These are phyloP conservation scores for Xerophyta viscosa DNA, from an alignment of 106 monocot genomes.

Conservation along the genomic window DNA sequence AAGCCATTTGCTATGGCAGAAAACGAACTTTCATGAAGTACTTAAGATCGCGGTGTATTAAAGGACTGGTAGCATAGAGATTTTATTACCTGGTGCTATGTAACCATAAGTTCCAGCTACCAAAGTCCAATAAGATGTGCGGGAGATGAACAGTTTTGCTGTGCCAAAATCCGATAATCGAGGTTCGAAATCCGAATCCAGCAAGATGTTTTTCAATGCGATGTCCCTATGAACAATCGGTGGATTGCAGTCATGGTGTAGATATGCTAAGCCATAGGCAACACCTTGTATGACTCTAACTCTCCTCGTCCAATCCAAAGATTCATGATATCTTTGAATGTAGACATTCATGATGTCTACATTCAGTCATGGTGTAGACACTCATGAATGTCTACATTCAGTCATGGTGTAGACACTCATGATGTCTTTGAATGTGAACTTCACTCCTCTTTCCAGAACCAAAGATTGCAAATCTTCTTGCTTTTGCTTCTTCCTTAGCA, in stretches of 20 bases:
- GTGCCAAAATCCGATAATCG: conserved; percentile 54
- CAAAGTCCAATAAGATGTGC: conserved; percentile 47
- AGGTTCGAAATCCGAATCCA: conserved; percentile 58
- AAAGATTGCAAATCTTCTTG: conserved; percentile 11
- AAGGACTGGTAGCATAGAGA: too few relatives aligned
- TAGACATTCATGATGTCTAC: too few relatives aligned
- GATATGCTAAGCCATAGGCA: conserved; percentile 72
- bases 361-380: conserved; percentile 66
- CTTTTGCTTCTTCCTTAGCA: conserved; percentile 5
- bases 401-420: conserved; percentile 44
- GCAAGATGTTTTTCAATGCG: conserved; percentile 59
- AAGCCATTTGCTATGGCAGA: too few relatives aligned
- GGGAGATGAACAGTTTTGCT: conserved; percentile 15
- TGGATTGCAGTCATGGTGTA: conserved; percentile 64
- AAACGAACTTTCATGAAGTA: too few relatives aligned
- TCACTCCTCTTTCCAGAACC: conserved; percentile 66
- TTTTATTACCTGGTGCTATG: conserved; percentile 90
- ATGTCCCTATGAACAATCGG: conserved; percentile 69
- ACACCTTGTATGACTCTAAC: conserved; percentile 53
- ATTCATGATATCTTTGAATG: too few relatives aligned
- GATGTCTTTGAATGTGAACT: conserved; percentile 61
- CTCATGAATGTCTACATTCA: conserved; percentile 53
- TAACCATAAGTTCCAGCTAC: conserved; percentile 81
- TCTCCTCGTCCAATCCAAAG: conserved; percentile 49
- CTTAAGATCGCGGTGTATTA: too few relatives aligned